These are phyloP conservation scores for Russula virescens DNA, from an alignment of 768 basidiomycete species.

Conservation along the genomic window DNA sequence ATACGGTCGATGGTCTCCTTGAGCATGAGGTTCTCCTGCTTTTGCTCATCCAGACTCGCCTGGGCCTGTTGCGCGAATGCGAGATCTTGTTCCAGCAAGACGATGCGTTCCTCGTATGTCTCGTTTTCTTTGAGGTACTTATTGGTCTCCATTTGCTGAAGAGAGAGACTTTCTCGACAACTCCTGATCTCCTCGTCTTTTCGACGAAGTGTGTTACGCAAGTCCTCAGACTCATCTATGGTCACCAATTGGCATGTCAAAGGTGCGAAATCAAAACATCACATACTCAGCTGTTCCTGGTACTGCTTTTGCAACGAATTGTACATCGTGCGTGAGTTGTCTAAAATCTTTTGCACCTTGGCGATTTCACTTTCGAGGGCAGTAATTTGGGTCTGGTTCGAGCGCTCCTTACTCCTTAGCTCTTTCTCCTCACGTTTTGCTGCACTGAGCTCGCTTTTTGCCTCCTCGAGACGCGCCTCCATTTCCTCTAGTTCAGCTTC, in stretches of 20 bases:
- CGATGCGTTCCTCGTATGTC: conserved; percentile 64
- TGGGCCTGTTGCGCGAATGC: conserved; percentile 63
- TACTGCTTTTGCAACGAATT: conserved; percentile 81
- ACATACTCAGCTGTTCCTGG: conserved; percentile 78
- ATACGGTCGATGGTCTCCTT: conserved; percentile 96
- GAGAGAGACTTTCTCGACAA: conserved; percentile 50
- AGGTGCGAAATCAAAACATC: neutral
- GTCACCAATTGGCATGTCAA: neutral
- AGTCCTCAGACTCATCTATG: conserved; percentile 70
- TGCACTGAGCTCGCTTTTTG: conserved; percentile 65
- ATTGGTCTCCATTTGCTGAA: conserved; percentile 58
- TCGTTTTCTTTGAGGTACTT: conserved; percentile 67
- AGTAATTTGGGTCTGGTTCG: conserved; percentile 59
- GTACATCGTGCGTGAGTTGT: conserved; percentile 66
- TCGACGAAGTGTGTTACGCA: conserved; percentile 65
- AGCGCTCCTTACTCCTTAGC: conserved; percentile 75
- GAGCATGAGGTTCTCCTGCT: conserved; percentile 86
- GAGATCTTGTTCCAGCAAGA: conserved; percentile 67
- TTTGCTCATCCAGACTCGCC: conserved; percentile 79
- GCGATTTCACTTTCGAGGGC: conserved; percentile 74
- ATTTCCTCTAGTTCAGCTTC: conserved; percentile 81
- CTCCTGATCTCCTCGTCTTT: conserved; percentile 70
- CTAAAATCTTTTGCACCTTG: conserved; percentile 67
- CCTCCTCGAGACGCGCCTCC: conserved; percentile 71
- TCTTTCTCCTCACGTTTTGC: conserved; percentile 94